A percentile compares a stretch with the other conserved stretches of the same genome.
These are phyloP conservation scores for Cryptosporidium ryanae DNA, from an alignment of 169 alveolate genomes.

Conservation along the genomic window DNA sequence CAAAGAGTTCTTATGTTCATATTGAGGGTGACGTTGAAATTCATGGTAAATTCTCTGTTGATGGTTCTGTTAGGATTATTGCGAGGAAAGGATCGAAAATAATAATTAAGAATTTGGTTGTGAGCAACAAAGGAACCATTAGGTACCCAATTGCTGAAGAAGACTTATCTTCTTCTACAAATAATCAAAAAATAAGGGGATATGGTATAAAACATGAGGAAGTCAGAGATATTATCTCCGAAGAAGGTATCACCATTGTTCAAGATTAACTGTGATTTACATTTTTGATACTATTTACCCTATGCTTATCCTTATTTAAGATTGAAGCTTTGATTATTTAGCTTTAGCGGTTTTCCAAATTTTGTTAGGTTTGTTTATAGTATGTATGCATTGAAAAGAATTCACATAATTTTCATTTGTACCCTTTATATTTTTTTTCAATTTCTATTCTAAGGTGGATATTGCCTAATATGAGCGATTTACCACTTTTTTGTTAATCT, in stretches of 20 bases:
- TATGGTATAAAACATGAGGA: slow-evolving; percentile 55
- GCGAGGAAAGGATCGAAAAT: slow-evolving; percentile 42
- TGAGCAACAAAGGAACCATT: slow-evolving; percentile 29
- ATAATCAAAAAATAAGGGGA: slow-evolving; percentile 58
- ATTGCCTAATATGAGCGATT: too few relatives aligned
- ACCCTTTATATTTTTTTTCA: too few relatives aligned
- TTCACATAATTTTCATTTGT: too few relatives aligned
- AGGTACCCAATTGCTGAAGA: slow-evolving; percentile 51
- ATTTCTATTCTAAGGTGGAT: too few relatives aligned
- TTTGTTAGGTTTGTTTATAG: too few relatives aligned
- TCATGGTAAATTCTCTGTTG: slow-evolving; percentile 53
- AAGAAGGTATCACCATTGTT: slow-evolving; percentile 9
- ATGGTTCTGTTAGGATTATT: slow-evolving; percentile 49
- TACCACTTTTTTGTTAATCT: too few relatives aligned
- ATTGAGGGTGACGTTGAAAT: slow-evolving; percentile 51
- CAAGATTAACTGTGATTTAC: not conserved
- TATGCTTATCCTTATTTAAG: too few relatives aligned
- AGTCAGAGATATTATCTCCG: slow-evolving; percentile 16
- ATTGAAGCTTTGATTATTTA: too few relatives aligned
- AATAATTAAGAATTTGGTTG: slow-evolving; percentile 45
- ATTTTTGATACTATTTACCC: too few relatives aligned
- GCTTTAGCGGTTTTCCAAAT: too few relatives aligned
- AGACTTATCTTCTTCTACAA: slow-evolving; percentile 34
- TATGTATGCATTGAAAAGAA: too few relatives aligned
- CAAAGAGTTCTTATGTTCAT: slow-evolving; percentile 42